Base-by-base conservation (phyloP, 2,329 filamentous ascomycete genomes). In the Sporothrix globosa region DNA sequence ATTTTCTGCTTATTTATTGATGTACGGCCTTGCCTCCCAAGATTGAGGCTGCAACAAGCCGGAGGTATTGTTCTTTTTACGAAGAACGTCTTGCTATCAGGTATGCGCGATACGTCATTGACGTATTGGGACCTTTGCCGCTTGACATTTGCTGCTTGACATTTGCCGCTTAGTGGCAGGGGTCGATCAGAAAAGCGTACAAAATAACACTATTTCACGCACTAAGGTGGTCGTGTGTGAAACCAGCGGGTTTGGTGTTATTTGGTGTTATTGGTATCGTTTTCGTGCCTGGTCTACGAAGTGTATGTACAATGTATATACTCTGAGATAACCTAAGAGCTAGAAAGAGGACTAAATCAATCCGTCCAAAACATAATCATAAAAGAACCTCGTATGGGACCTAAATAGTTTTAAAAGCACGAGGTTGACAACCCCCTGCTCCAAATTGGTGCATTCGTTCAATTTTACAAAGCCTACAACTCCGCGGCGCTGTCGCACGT, bases 251-350 rank as follows among this genome's bases (percentile, higher is more conserved):
- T 63, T 19, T 63, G 56, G 39, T 46, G 58, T 24, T n/a, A 2
- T 30, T 27, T 27, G 60, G 41, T 46, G 58, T 24, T 6, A 6
- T 34, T 27, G 60, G 41, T 46, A 39, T 24, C 13, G 6, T 34
- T 27, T 30, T 41, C 21, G 2, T 17, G 34, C 41, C 41, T 46
- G 41, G n/a, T n/a, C n/a, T 30, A 21, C 30, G 11, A 48, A n/a
- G 44, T 4, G 21, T 50, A 48, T n/a, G 41, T 4, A 11, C 48
- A 65, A 41, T 65, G 24, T 65, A 65, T 65, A 48, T 65, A 65
- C 60, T 48, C 60, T 30, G 24, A 30, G 21, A 11, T 13, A n/a
- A n/a, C 13, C n/a, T n/a, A n/a, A n/a, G 5, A 34, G 34, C 34
- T 34, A 34, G 27, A 30, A 61, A 46, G 39, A 46, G 58, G 39